These are phyloP conservation scores for Fusarium brevicatenulatum DNA, from an alignment of 2,329 filamentous ascomycete species.

Conservation along the genomic window DNA sequence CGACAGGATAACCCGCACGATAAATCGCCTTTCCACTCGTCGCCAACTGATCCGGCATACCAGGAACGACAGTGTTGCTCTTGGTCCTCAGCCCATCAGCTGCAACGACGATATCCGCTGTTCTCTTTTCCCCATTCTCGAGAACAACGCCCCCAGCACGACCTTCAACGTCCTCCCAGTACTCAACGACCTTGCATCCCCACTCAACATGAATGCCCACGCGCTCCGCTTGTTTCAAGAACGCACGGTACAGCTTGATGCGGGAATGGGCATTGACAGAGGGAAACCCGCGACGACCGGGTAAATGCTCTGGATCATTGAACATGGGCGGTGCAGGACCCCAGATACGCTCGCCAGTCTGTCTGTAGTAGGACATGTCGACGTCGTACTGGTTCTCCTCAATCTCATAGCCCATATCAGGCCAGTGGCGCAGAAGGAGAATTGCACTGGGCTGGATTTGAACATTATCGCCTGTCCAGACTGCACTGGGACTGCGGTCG, in stretches of 20 bases:
- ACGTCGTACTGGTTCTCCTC: conserved; percentile 32
- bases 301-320: conserved; percentile 22
- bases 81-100: conserved; percentile 23
- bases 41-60: conserved; percentile 11
- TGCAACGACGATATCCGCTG: conserved; percentile 22
- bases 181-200: conserved; percentile 27
- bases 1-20: conserved; percentile 20
- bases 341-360: conserved; percentile 25
- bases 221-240: conserved; percentile 15
- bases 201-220: conserved; percentile 21
- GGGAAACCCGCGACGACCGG: conserved; percentile 4
- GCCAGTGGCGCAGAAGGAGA: conserved; percentile 25
- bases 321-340: conserved; percentile 32
- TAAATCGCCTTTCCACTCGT: conserved; percentile 29
- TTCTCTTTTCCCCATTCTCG: conserved; percentile 28
- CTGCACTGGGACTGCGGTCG: conserved; percentile 11
- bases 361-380: conserved; percentile 32
- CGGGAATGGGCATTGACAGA: conserved; percentile 27
- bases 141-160: conserved; percentile 15
- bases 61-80: conserved; percentile 21
- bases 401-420: conserved; percentile 31
- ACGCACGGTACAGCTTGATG: conserved; percentile 26
- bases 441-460: conserved; percentile 31
- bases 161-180: conserved; percentile 24
- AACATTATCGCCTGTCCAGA: conserved; percentile 31